Evolutionary conservation across 129 eudicot genomes (phyloP).

Genomic region (Kitagawia praeruptora): DNA sequence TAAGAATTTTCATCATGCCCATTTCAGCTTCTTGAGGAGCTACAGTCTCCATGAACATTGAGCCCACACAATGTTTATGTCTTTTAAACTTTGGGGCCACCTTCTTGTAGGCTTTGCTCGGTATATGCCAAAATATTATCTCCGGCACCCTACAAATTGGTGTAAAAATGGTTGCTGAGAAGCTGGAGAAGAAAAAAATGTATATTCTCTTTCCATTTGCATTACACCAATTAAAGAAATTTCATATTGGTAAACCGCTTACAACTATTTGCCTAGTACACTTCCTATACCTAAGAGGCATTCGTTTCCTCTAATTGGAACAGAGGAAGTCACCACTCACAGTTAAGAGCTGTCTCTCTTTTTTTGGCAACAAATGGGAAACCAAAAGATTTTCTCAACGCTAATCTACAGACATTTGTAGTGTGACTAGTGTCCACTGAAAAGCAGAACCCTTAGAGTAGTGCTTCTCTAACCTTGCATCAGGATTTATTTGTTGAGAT

Average conservation of each 20-base stretch:
- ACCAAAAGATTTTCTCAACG: not conserved
- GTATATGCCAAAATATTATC: conserved; percentile 92
- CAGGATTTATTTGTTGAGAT: conserved; percentile 66
- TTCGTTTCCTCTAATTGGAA: not conserved
- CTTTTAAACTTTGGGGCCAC: conserved; percentile 41
- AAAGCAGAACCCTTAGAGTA: not conserved
- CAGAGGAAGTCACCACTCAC: not conserved
- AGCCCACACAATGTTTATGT: conserved; percentile 55
- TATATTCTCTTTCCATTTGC: not conserved
- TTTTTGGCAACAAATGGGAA: not conserved
- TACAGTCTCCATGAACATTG: conserved; percentile 61
- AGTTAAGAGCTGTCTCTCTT: not conserved
- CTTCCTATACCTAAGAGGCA: not conserved
- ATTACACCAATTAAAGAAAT: not conserved
- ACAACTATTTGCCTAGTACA: conserved; percentile 6
- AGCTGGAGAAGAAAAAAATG: not conserved
- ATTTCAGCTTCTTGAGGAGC: conserved; percentile 83
- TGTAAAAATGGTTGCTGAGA: conserved; percentile 5
- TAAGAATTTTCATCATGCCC: conserved; percentile 84
- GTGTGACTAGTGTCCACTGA: not conserved
- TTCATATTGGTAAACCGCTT: not conserved
- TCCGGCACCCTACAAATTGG: conserved; percentile 59
- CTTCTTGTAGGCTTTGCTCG: conserved; percentile 65
- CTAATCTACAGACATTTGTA: not conserved
- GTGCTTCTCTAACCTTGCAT: conserved; percentile 51